Base-by-base conservation (phyloP, 2,329 filamentous ascomycete species). In the Monilinia aucupariae region DNA sequence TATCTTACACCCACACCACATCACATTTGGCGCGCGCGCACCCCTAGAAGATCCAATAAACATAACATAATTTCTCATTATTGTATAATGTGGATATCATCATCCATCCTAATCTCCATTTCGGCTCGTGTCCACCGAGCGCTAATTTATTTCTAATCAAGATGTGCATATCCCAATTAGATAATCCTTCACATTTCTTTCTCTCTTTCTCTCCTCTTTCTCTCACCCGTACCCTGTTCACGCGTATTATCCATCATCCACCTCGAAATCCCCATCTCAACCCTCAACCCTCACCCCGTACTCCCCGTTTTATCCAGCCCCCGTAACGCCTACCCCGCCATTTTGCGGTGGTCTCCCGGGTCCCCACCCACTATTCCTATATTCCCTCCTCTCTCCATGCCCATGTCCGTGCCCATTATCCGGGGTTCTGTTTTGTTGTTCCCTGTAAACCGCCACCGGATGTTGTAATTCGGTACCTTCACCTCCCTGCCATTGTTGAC, bases 401-500 rank as follows among this genome's bases (percentile, higher is more conserved):
- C 70, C 68, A 25, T 64, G 45, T 25, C 48, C 59, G 58, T 74
- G 72, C 49, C 71, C 30, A 34, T 47, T 75, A 45, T 74, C 73
- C 25, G 73, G 73, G 1, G 72, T 74, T 12, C 70, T 70, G 60
- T 69, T 73, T 32, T 66, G 64, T 8, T 71, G 67, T 39, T 71
- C 65, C 25, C 61, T 41, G 59, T 71, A 73, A 6, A 47, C 30
- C 9, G 71, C 64, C 12, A 66, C 51, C 12, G 70, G 69, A 6
- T 66, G 67, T 45, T 73, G 71, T 17, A 71, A 58, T 32, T 74
- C 71, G 22, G 65, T 64, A 9, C 66, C 66, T 17, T 58, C 54
- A 20, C 12, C 25, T 7, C 43, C 52, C 65, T 78, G 77, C 65
- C 79, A 78, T 74, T 80, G 80, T 66, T 79, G 78, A 9, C 77